Evolutionary conservation across 495 filamentous ascomycete genomes (phyloP), one percentile per base, ranked within the genome.

Genomic region (Neohortaea acidophila): DNA sequence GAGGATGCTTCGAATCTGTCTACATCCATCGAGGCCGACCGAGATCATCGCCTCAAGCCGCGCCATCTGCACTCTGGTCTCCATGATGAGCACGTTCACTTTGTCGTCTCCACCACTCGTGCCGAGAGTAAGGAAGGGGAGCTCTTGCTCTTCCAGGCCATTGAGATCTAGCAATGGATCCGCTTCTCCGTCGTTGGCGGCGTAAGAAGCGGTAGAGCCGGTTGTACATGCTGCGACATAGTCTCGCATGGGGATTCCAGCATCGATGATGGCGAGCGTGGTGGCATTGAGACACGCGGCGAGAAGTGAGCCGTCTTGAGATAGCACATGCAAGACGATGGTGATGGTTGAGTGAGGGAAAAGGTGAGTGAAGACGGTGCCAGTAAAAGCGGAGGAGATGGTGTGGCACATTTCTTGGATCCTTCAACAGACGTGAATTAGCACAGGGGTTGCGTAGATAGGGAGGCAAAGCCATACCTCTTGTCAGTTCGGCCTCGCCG

Each of bases 161-260:
- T 91, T 94, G 23, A 94, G 57, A 60, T 97, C 89, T 33, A 97
- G 63, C 33, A 97, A 55, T 13, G 91, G 91, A 51, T 94, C 85
- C 2, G 84, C 73, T n/a, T 38, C 50, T 34, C 75, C 73, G 48
- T 81, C 78, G 33, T 69, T 56, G 25, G 64, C 63, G 24, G 75
- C 75, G 14, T 70, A 72, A 0, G 64, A 63, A 0, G 66, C 70
- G 9, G 81, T 84, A 48, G 78, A 79, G 12, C 84, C 89, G 0
- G 79, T 75, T 8, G 84, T 92, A 58, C 83, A 91, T 9, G 84
- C 84, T n/a, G 70, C 70, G 0, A 96, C 67, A 51, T 94, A 86
- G 51, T 89, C 84, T 2, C 70, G 68, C 84, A 94, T 94, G 24
- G 91, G 89, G 19, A 99, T 73, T 21, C 89, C 89, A 2, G 91